A percentile compares a stretch with the other conserved stretches of the same genome.
Conservation (phyloP, 169 alveolate genomes). For the Plasmodium blacklocki region DNA sequence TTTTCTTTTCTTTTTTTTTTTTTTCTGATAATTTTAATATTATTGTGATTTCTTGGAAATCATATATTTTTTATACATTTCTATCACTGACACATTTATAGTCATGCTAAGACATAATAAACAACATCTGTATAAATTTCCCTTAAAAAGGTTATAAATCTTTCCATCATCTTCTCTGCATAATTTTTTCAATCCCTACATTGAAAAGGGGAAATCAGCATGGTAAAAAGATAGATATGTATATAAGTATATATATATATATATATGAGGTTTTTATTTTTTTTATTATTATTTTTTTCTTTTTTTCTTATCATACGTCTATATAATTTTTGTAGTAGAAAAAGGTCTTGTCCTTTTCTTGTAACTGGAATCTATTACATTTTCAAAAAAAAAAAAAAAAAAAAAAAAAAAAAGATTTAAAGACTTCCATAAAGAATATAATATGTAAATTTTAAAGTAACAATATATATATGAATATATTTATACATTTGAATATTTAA, state of each 20-base stretch:
- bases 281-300: slow-evolving; percentile 8
- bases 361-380: slow-evolving; percentile 47
- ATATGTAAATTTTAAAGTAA: too few relatives aligned
- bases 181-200: slow-evolving; percentile 52
- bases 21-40: background rate
- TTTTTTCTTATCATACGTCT: too few relatives aligned
- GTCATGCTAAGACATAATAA: slow-evolving; percentile 61
- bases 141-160: slow-evolving; percentile 41
- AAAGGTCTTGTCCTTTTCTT: slow-evolving; percentile 44
- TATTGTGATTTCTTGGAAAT: slow-evolving; percentile 4
- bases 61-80: slow-evolving; percentile 21
- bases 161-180: slow-evolving; percentile 40
- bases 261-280: background rate
- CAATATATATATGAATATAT: slow-evolving; percentile 2
- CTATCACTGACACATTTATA: slow-evolving; percentile 47
- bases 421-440: too few relatives aligned
- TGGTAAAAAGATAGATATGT: background rate
- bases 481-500: background rate
- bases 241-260: background rate
- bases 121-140: slow-evolving; percentile 51
- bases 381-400: too few relatives aligned
- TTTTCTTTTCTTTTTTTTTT: background rate
- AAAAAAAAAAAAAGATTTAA: too few relatives aligned
- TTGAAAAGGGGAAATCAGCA: background rate
- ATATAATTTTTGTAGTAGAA: slow-evolving; percentile 47